Percentiles rank a stretch among this genome's conserved stretches.
Conservation (phyloP, 495 filamentous ascomycete species). For the Penicillium atrosanguineum region DNA sequence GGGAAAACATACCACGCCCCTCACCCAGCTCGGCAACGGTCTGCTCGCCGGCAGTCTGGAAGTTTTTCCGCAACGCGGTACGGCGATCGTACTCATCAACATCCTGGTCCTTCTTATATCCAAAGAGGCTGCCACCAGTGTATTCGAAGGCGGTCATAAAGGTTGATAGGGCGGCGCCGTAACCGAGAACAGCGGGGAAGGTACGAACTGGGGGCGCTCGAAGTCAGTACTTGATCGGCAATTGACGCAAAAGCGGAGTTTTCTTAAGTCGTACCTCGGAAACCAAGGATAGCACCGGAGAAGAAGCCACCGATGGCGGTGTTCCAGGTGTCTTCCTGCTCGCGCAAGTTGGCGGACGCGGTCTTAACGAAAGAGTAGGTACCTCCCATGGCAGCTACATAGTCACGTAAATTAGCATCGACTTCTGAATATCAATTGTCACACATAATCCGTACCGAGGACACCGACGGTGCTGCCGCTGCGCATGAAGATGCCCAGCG, state of each 20-base stretch:
- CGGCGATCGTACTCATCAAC: slow-evolving; percentile 82
- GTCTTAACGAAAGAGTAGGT: slow-evolving; percentile 73
- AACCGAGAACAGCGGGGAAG: slow-evolving; percentile 76
- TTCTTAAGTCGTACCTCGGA: slow-evolving; percentile 51
- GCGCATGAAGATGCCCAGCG: slow-evolving; percentile 71
- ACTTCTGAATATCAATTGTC: neutral
- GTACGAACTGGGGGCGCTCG: slow-evolving; percentile 56
- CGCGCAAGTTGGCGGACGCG: slow-evolving; percentile 73
- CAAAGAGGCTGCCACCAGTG: slow-evolving; percentile 66
- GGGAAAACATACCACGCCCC: slow-evolving; percentile 67
- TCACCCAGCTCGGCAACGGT: slow-evolving; percentile 83
- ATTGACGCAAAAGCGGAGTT: neutral
- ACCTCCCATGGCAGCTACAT: slow-evolving; percentile 72
- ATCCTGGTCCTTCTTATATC: slow-evolving; percentile 52
- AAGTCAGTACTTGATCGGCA: slow-evolving; percentile 1
- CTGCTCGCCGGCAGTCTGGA: slow-evolving; percentile 75
- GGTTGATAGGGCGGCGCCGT: slow-evolving; percentile 63
- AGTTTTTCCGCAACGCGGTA: slow-evolving; percentile 68
- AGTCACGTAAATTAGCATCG: slow-evolving; percentile 19
- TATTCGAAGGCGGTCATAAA: slow-evolving; percentile 70
- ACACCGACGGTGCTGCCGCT: slow-evolving; percentile 62
- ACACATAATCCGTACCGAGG: slow-evolving; percentile 53
- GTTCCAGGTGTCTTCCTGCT: slow-evolving; percentile 71
- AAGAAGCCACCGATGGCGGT: slow-evolving; percentile 71
- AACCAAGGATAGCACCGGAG: slow-evolving; percentile 64